phyloP scores from a whole-genome alignment of 352 stramenopile species.

The Pythium chondricola region DNA sequence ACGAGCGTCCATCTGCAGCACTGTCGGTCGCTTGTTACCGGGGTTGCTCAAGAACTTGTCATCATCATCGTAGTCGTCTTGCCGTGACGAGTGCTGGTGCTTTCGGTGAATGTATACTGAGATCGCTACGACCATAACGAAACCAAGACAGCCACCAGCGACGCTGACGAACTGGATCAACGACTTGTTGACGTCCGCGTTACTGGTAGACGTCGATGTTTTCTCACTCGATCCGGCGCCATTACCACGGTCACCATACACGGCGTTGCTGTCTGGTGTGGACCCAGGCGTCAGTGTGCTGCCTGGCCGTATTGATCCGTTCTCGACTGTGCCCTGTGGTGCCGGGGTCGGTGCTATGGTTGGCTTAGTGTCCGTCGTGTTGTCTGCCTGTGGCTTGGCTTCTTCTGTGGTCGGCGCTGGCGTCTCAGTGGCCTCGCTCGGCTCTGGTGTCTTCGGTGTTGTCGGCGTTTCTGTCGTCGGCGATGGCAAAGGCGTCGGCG shows the following conservation, averaged over 20 bases:
- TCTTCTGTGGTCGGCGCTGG: constrained; percentile 4
- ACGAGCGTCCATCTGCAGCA: background rate
- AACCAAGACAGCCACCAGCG: constrained; percentile 4
- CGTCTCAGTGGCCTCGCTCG: constrained; percentile 2
- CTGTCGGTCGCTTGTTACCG: constrained; percentile 4
- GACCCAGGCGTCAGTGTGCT: no score
- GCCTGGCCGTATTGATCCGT: no score
- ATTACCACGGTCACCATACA: constrained; percentile 5
- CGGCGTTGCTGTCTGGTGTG: no score
- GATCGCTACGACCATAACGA: constrained; percentile 7
- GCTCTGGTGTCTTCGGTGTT: background rate
- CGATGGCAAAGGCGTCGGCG: background rate
- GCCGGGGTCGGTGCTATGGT: no score
- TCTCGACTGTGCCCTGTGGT: no score
- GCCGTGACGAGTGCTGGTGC: constrained; percentile 1
- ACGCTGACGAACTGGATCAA: constrained; percentile 10
- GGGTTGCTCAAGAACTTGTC: constrained; percentile 12
- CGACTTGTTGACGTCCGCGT: background rate
- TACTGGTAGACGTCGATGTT: constrained; percentile 1
- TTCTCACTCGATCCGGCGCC: background rate
- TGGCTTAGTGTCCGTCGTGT: no score
- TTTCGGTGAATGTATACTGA: constrained; percentile 9
- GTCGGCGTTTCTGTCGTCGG: constrained; percentile 1
- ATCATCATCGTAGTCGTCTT: constrained; percentile 9
- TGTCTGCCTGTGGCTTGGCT: background rate